Base-by-base conservation (phyloP, 768 basidiomycete genomes). In the Lanmaoa pseudosensibilis region DNA sequence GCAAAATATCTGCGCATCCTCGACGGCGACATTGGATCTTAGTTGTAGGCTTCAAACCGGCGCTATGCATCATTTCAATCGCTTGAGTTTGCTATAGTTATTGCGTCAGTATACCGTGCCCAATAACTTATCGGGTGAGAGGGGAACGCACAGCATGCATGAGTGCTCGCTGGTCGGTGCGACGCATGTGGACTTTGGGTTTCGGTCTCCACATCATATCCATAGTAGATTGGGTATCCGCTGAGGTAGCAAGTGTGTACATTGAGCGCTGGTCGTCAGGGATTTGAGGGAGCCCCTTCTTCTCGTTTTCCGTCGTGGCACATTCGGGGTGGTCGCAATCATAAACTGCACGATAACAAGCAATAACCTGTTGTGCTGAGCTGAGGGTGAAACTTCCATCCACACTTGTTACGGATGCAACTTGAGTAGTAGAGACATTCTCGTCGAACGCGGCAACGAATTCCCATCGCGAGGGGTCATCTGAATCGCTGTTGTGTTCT, bases 1-100 rank as follows among this genome's bases (percentile, higher is more conserved):
- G 65, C 21, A 84, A 62, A 9, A 74, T 70, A 67, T 82, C 75
- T 15, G 60, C 59, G 63, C 83, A 84, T 32, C 75, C 80, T 34
- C 72, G 65, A 37, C 80, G 76, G 25, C 72, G 74, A 61, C 83
- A 84, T 8, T 67, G 65, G 19, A 84, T 69, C 19, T 44, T 64
- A 34, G 74, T 68, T 10, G 67, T 62, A 43, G 71, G 71, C 21
- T 58, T 56, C 40, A 71, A 57, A 12, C 70, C 71, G 25, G 63
- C 71, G 5, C 55, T 16, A 40, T 55, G 44, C 57, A 72, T 59
- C 64, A 74, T 67, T 25, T 53, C 55, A 25, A 67, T 46, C 21
- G 66, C 72, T 53, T 70, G 62, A 32, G 11, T 46, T 57, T 67
- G 62, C 71, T 72, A 33, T 18, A 30, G 8, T 33, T 21, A 5